Evolutionary conservation across 1,139 yeast genomes (phyloP).

Genomic region (Chernovozyma sophiae-reginae): DNA sequence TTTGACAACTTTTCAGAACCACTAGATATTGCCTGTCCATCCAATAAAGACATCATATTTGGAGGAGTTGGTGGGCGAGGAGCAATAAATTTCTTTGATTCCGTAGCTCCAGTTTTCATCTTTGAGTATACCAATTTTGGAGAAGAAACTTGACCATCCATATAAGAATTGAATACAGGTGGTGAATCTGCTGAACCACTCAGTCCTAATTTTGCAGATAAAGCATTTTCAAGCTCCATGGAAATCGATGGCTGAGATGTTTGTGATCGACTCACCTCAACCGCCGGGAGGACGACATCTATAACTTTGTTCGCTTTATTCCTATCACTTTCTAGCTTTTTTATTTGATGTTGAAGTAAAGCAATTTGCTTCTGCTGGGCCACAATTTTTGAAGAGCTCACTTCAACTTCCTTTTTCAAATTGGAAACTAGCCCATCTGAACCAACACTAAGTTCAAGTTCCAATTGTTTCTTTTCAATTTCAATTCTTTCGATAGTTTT

Average conservation of each 20-base stretch:
- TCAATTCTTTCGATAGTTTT: conserved; percentile 20
- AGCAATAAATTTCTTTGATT: not conserved
- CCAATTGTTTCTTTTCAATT: conserved; percentile 22
- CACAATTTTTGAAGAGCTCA: conserved; percentile 20
- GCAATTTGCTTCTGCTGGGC: conserved; percentile 27
- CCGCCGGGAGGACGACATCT: conserved; percentile 10
- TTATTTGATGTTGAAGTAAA: conserved; percentile 19
- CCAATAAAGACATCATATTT: too few relatives aligned
- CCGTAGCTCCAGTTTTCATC: not conserved
- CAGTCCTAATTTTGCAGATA: not conserved
- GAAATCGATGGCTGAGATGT: not conserved
- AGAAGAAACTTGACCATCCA: not conserved
- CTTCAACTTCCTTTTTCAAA: conserved; percentile 16
- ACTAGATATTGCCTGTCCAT: too few relatives aligned
- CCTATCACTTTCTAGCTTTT: conserved; percentile 17
- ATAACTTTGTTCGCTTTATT: conserved; percentile 12
- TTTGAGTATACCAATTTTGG: not conserved
- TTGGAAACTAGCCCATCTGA: conserved; percentile 15
- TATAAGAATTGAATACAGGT: not conserved
- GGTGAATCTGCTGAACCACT: not conserved
- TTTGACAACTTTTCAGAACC: too few relatives aligned
- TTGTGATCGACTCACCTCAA: conserved; percentile 8
- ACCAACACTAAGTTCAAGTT: conserved; percentile 21
- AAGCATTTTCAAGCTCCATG: conserved; percentile 6
- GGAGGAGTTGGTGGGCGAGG: conserved; percentile 8